A percentile compares a stretch with the other conserved stretches of the same genome.
These are phyloP conservation scores for Phytopythium vexans DNA, from an alignment of 352 stramenopile genomes.

Conservation along the genomic window DNA sequence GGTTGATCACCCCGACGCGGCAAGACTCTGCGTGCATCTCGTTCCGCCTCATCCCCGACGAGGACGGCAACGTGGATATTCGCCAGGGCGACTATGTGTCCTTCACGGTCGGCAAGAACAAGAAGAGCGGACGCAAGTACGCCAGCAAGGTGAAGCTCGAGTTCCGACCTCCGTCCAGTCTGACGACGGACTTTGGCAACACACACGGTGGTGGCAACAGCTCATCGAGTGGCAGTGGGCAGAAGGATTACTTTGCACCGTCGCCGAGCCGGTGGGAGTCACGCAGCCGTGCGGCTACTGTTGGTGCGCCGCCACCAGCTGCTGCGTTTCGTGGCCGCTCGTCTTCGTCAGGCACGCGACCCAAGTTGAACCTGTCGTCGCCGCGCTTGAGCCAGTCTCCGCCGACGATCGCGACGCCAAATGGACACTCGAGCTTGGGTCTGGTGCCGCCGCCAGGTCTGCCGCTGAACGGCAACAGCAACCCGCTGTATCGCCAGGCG, in stretches of 20 bases:
- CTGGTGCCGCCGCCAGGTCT: conserved; percentile 35
- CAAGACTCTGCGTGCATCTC: conserved; percentile 84
- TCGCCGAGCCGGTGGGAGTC: conserved; percentile 53
- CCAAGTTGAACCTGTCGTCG: conserved; percentile 60
- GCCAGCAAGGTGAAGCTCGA: conserved; percentile 87
- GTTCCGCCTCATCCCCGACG: conserved; percentile 85
- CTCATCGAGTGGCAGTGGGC: conserved; percentile 32
- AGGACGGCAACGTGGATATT: conserved; percentile 85
- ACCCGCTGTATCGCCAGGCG: conserved; percentile 69
- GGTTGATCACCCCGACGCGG: conserved; percentile 80
- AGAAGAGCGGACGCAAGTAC: conserved; percentile 88
- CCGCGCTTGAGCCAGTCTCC: conserved; percentile 53
- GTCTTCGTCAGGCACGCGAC: conserved; percentile 54
- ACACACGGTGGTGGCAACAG: conserved; percentile 11
- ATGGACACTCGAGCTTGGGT: conserved; percentile 16
- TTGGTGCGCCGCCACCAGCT: conserved; percentile 33
- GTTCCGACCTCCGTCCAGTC: conserved; percentile 69
- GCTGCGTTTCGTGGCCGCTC: conserved; percentile 50
- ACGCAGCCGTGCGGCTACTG: conserved; percentile 54
- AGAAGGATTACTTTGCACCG: conserved; percentile 59
- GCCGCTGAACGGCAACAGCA: conserved; percentile 39
- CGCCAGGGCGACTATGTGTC: conserved; percentile 83
- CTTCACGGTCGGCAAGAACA: conserved; percentile 89
- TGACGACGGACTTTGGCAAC: conserved; percentile 31
- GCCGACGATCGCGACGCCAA: conserved; percentile 11